Conservation (phyloP, 495 filamentous ascomycete genomes). For the Trichoderma reesei region DNA sequence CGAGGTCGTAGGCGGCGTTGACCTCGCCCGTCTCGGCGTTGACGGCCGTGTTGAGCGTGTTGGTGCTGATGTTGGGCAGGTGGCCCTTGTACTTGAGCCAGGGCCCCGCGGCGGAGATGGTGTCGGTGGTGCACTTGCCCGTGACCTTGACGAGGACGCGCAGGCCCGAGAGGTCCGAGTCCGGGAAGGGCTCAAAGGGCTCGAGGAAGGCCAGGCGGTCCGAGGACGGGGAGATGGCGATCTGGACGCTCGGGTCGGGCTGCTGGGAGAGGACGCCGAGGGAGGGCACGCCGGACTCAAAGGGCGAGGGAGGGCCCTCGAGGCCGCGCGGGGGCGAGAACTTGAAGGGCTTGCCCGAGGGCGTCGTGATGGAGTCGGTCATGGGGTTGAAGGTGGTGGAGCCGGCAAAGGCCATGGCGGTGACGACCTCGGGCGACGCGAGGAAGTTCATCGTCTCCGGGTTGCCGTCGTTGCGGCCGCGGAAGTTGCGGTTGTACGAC, state of each 20-base stretch:
- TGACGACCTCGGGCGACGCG: conserved; percentile 90
- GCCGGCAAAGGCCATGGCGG: conserved; percentile 87
- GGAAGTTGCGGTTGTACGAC: conserved; percentile 98
- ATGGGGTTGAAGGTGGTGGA: conserved; percentile 93
- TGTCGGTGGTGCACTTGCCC: conserved; percentile 97
- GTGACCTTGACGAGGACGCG: conserved; percentile 88
- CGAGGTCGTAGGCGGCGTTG: conserved; percentile 79
- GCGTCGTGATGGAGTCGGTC: conserved; percentile 72
- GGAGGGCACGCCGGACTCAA: conserved; percentile 65
- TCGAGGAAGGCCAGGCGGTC: conserved; percentile 83
- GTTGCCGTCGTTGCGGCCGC: conserved; percentile 93
- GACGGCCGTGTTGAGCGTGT: conserved; percentile 89
- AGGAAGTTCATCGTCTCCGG: conserved; percentile 96
- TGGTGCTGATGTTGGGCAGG: conserved; percentile 90
- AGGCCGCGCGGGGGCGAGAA: conserved; percentile 74
- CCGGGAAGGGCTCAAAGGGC: conserved; percentile 79
- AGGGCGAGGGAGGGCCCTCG: conserved; percentile 67
- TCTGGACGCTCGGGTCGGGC: conserved; percentile 53
- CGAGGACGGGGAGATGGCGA: conserved; percentile 75
- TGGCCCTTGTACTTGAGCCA: conserved; percentile 99
- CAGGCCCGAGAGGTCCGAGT: conserved; percentile 58
- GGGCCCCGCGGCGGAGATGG: conserved; percentile 91
- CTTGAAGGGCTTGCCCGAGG: conserved; percentile 72
- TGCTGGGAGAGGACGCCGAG: conserved; percentile 62
- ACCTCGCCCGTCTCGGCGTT: conserved; percentile 88